Base-by-base conservation (phyloP, 2,329 filamentous ascomycete genomes). In the Trichoderma lentiforme region DNA sequence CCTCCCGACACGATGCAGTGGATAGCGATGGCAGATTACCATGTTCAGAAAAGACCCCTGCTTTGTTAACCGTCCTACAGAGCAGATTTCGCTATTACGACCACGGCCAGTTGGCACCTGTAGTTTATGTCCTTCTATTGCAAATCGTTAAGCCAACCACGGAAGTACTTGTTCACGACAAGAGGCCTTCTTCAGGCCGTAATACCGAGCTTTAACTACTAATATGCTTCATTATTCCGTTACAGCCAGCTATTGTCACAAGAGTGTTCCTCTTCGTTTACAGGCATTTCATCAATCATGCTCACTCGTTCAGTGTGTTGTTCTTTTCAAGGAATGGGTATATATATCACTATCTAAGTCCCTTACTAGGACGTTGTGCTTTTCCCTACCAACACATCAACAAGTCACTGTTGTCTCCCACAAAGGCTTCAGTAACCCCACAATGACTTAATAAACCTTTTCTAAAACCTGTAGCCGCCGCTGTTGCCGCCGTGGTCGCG, bases 401-500 rank as follows among this genome's bases (percentile, higher is more conserved):
- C 47, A 24, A 53, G 2, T 24, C n/a, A 51, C 18, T 6, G 5
- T 21, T 21, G n/a, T 21, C 43, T 51, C 4, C 18, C 4, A 21
- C 43, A 21, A 21, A 21, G 43, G 43, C 9, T 53, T 24, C 21
- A 53, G 11, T 12, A 53, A 24, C 11, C 21, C 47, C 47, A 53
- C 11, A 53, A 53, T 1, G 21, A 53, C 18, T 14, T n/a, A 24
- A 36, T 15, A 12, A 61, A 3, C 14, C 15, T 21, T 12, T 21
- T 36, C 67, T 70, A 70, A 43, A 70, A 70, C 32, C 67, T 70
- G 14, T 70, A 70, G 24, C 67, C 57, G 28, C 60, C 68, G 47
- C 60, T 56, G 68, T 57, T 60, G 24, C 18, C 60, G 18, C 68
- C 68, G 32, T 80, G 77, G 43, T 80, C 76, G n/a, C 75, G 74